A percentile compares a stretch with the other conserved stretches of the same genome.
These are phyloP conservation scores for Trebouxia sp. DNA, from an alignment of 139 green algal genomes.

Conservation along the genomic window DNA sequence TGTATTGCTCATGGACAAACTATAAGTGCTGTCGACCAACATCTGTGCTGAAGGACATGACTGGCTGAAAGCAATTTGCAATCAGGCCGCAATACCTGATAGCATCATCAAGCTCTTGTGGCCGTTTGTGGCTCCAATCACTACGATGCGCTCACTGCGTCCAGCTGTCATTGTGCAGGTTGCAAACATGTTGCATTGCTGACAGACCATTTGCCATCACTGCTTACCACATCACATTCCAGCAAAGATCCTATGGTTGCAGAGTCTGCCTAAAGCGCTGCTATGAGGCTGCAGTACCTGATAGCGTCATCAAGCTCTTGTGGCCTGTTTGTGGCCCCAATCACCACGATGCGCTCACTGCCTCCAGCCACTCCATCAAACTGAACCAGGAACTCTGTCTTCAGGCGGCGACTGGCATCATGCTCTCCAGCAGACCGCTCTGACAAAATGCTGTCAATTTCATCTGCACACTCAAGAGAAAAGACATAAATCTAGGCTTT, in stretches of 20 bases:
- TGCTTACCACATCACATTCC: too few species aligned
- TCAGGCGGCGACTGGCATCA: conserved; percentile 90
- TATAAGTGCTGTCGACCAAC: too few species aligned
- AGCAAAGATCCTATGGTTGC: too few species aligned
- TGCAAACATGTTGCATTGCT: too few species aligned
- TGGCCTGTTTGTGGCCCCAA: conserved; percentile 91
- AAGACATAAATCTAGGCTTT: too few species aligned
- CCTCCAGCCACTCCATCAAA: conserved; percentile 56
- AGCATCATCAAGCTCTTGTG: conserved; percentile 92
- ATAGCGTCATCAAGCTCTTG: conserved; percentile 94
- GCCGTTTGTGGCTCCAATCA: conserved; percentile 93
- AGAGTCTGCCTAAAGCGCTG: too few species aligned
- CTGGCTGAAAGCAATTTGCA: too few species aligned
- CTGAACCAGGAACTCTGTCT: conserved; percentile 90
- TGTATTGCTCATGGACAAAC: too few species aligned
- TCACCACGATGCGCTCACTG: conserved; percentile 72
- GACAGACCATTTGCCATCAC: too few species aligned
- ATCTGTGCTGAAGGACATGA: too few species aligned
- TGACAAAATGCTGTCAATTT: conserved; percentile 60
- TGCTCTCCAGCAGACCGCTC: conserved; percentile 79
- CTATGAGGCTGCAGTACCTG: conserved; percentile 31
- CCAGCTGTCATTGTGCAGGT: too few species aligned
- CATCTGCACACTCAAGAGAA: conserved; percentile 47
- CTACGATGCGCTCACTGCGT: conserved; percentile 59
- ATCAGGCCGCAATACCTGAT: conserved; percentile 41